Evolutionary conservation across 2,329 filamentous ascomycete genomes (phyloP).

Genomic region (Tolypocladium ovalisporum): DNA sequence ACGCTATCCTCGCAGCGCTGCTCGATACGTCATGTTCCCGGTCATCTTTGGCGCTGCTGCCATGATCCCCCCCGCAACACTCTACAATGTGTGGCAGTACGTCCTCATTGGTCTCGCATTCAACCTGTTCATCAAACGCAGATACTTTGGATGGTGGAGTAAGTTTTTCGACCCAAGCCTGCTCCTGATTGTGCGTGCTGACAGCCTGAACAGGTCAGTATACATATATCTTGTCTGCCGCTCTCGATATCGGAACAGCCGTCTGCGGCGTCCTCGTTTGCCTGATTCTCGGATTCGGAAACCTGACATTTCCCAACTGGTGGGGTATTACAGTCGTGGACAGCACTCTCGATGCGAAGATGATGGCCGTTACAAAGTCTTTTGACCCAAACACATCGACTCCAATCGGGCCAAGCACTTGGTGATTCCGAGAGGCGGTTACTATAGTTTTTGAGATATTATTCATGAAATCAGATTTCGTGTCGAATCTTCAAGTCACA

Average conservation of each 20-base stretch:
- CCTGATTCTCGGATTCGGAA: constrained; percentile 34
- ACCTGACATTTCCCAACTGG: constrained; percentile 34
- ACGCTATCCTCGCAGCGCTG: constrained; percentile 30
- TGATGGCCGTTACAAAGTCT: constrained; percentile 14
- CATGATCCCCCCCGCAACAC: constrained; percentile 42
- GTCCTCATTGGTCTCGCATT: constrained; percentile 43
- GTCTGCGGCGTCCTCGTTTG: constrained; percentile 42
- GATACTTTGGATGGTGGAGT: constrained; percentile 45
- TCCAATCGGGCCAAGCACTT: constrained; percentile 15
- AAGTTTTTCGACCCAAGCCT: constrained; percentile 14
- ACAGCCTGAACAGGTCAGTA: constrained; percentile 20
- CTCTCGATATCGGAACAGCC: constrained; percentile 45
- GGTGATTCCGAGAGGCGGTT: constrained; percentile 6
- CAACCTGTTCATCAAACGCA: constrained; percentile 39
- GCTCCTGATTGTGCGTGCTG: neutral
- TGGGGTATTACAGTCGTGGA: constrained; percentile 26
- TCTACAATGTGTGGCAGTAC: constrained; percentile 44
- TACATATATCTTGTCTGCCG: constrained; percentile 49
- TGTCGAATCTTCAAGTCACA: too few species aligned
- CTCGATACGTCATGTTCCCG: constrained; percentile 40
- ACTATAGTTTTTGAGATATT: neutral
- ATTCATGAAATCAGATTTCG: too few species aligned
- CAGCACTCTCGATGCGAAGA: constrained; percentile 19
- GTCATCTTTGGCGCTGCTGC: constrained; percentile 39
- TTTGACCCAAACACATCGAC: constrained; percentile 11